Base-by-base conservation (phyloP, 371 early-diverging fungal genomes). In the Mortierella sp. region DNA sequence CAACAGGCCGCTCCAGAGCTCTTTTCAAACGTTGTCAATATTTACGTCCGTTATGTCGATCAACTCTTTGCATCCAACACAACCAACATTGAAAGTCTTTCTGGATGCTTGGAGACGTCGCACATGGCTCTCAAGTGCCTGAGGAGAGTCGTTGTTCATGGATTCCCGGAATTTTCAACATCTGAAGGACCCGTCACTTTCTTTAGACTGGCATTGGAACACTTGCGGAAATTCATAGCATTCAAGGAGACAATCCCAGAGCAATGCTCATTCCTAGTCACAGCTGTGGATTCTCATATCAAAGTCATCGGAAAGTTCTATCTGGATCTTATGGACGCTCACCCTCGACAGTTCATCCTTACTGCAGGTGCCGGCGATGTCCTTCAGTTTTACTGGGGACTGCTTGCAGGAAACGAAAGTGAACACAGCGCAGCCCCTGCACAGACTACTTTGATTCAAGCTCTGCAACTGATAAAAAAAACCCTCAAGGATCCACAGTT, bases 291-390 rank as follows among this genome's bases (percentile, higher is more conserved):
- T 21, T 84, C 85, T 0, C 82, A 90, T 21, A 87, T 94, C 57
- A 85, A 91, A 38, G 89, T 93, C n/a, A 88, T 94, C 59, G 97
- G 97, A n/a, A 91, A 95, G 69, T 70, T 96, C 21, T 96, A 94
- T 79, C 72, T 95, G 52, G 92, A 92, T 62, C 73, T 94, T 33
- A 93, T 92, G 82, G 89, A 90, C 53, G 73, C 87, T 10, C 92
- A 95, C 38, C 90, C 96, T 0, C 87, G 94, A 4, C 89, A 91
- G 19, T 95, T 94, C 65, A 88, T 92, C 43, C 76, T 92, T 1
- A 86, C 90, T 24, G 92, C 92, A 7, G 88, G 89, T 5, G 88
- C 92, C 64, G 79, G 91, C 4, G 87, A 87, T 53, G 89, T 97
- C 32, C 81, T 96, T 58, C 70, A 81, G 21, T 95, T 91, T 85